Percentiles rank a stretch among this genome's conserved stretches.
phyloP scores from a whole-genome alignment of 257 asterid species.

The Solanum tacnaense region DNA sequence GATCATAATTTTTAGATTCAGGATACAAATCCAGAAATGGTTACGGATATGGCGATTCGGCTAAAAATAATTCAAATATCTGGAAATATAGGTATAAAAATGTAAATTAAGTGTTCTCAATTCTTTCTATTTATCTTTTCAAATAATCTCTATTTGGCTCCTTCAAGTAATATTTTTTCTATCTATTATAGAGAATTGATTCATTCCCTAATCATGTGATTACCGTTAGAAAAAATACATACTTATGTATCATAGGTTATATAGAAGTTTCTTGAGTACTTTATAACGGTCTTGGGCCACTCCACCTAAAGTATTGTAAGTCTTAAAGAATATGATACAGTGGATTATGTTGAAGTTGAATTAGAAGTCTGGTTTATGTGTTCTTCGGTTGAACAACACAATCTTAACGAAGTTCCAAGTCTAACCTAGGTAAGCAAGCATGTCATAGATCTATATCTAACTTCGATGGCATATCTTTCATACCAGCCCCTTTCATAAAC shows the following conservation, averaged over 20 bases:
- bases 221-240: not conserved
- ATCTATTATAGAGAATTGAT: not conserved
- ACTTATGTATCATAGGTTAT: not conserved
- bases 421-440: not conserved
- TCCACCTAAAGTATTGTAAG: not conserved
- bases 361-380: not conserved
- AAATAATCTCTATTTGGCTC: not conserved
- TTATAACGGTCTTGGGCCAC: not conserved
- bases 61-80: not conserved
- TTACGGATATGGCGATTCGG: not conserved
- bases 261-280: not conserved
- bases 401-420: not conserved
- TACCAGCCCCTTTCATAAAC: not conserved
- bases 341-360: not conserved
- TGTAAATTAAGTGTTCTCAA: not conserved
- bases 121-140: not conserved
- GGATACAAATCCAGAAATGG: not conserved
- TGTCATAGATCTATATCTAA: not conserved
- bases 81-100: not conserved
- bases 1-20: not conserved
- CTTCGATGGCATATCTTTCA: not conserved
- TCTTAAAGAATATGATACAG: not conserved
- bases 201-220: not conserved
- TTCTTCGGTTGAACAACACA: not conserved
- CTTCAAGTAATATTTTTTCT: not conserved